phyloP scores from a whole-genome alignment of 164 flowering plant species.

The Platanus orientalis region DNA sequence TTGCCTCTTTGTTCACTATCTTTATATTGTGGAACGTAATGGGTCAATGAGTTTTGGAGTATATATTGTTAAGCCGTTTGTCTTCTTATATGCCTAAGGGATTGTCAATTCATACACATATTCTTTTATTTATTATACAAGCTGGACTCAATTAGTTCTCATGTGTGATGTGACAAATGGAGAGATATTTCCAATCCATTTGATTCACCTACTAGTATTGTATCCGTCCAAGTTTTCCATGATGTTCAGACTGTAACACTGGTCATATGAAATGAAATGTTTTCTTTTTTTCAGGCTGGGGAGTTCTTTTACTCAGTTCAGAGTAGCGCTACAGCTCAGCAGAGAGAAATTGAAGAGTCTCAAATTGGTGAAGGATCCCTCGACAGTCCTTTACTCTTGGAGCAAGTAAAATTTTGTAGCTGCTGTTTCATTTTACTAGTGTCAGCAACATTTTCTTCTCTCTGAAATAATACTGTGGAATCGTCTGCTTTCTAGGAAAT shows the following conservation, averaged over 20 bases:
- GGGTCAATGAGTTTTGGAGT: not conserved
- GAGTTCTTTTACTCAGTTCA: constrained; percentile 76
- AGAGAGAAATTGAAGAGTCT: constrained; percentile 56
- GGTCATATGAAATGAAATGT: too few relatives aligned
- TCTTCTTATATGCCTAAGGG: not conserved
- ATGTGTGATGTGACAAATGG: not conserved
- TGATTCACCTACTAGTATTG: not conserved
- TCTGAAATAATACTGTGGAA: constrained; percentile 2
- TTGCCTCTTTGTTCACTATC: too few relatives aligned
- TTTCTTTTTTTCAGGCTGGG: constrained; percentile 88
- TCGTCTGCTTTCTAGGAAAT: constrained; percentile 46
- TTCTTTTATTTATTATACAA: not conserved
- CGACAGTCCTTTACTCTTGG: constrained; percentile 68
- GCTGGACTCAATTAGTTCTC: not conserved
- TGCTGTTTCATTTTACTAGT: constrained; percentile 3
- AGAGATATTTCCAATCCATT: not conserved
- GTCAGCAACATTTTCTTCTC: not conserved
- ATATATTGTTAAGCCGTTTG: not conserved
- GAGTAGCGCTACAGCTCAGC: constrained; percentile 69
- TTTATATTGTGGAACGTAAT: not conserved
- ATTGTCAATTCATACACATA: not conserved
- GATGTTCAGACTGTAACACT: not conserved
- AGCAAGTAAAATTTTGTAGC: constrained; percentile 43
- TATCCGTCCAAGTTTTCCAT: not conserved
- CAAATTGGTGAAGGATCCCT: constrained; percentile 52